A percentile compares a stretch with the other conserved stretches of the same genome.
Conservation (phyloP, 345 rosid species). For the Linum usitatissimum region DNA sequence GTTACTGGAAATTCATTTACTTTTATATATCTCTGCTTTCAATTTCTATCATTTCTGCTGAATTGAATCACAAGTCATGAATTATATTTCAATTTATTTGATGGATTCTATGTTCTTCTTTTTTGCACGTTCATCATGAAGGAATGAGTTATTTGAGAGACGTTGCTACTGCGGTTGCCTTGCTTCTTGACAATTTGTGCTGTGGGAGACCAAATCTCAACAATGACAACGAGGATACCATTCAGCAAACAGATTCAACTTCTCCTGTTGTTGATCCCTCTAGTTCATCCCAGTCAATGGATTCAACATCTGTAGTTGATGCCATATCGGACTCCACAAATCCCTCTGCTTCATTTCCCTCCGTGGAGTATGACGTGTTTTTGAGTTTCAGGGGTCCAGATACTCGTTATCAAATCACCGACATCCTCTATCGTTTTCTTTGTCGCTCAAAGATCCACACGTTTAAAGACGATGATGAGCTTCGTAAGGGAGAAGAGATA, state of each 20-base stretch:
- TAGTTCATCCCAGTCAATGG: neutral
- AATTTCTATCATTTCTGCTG: no score
- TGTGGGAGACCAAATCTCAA: neutral
- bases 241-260: no score
- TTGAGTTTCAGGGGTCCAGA: neutral
- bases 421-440: neutral
- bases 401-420: neutral
- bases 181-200: no score
- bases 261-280: neutral
- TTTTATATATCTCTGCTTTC: no score
- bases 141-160: neutral
- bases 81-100: no score
- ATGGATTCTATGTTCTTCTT: no score
- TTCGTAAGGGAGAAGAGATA: neutral
- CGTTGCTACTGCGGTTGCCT: neutral
- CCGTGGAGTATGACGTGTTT: neutral
- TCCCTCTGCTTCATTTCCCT: neutral
- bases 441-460: neutral
- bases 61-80: slow-evolving; percentile 17
- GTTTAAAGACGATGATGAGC: neutral
- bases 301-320: neutral
- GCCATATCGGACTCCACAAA: neutral
- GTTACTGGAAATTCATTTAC: no score
- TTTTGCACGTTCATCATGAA: no score
- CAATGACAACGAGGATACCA: neutral